phyloP scores from a whole-genome alignment of 2,329 filamentous ascomycete genomes.

The Ophiostoma fasciatum region DNA sequence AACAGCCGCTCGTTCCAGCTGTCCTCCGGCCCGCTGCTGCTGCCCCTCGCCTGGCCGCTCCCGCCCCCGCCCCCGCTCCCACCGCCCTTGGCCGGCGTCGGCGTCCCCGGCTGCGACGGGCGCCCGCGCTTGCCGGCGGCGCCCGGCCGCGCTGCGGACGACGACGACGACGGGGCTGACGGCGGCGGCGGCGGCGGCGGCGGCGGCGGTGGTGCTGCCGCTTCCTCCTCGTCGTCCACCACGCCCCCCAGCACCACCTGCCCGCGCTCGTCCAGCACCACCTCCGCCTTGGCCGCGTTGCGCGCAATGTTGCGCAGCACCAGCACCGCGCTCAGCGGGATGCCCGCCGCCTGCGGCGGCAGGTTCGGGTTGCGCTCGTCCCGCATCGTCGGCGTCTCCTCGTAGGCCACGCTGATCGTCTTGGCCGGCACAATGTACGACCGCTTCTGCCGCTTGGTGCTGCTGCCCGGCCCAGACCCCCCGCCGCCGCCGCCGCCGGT shows the following conservation, averaged over 20 bases:
- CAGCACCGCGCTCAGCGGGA: slow-evolving; percentile 63
- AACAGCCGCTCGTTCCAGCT: slow-evolving; percentile 57
- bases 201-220: slow-evolving; percentile 32
- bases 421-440: slow-evolving; percentile 40
- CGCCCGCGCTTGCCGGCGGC: background rate
- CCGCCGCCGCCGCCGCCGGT: slow-evolving; percentile 4
- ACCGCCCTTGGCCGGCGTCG: background rate
- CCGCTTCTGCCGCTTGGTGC: slow-evolving; percentile 21
- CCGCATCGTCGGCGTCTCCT: slow-evolving; percentile 40
- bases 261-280: slow-evolving; percentile 12
- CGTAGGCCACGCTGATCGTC: slow-evolving; percentile 37
- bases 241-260: slow-evolving; percentile 14
- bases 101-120: slow-evolving; percentile 1
- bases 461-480: slow-evolving; percentile 6
- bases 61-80: background rate
- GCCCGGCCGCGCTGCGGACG: background rate
- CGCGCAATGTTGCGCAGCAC: slow-evolving; percentile 66
- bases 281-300: slow-evolving; percentile 47
- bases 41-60: background rate
- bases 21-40: slow-evolving; percentile 18
- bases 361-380: slow-evolving; percentile 45
- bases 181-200: too few species aligned
- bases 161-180: background rate
- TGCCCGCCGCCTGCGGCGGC: slow-evolving; percentile 52
- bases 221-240: slow-evolving; percentile 26